Evolutionary conservation across 1,284 basidiomycete species (phyloP).

Genomic region (Tremellales sp.): DNA sequence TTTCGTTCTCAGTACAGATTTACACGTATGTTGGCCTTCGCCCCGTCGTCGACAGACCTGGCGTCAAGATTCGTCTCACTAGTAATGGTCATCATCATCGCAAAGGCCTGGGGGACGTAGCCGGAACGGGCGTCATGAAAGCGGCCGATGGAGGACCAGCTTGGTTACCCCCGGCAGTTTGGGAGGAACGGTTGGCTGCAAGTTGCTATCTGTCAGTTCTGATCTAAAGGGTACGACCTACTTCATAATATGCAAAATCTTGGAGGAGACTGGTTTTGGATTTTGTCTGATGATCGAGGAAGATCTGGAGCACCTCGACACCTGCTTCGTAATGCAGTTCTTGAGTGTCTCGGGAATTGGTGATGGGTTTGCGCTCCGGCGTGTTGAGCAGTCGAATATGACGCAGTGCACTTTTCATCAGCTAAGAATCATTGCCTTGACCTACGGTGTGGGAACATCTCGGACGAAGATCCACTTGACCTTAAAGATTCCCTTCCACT

Average conservation of each 20-base stretch:
- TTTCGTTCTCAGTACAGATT: no score
- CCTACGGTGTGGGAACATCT: conserved; percentile 86
- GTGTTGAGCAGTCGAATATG: conserved; percentile 67
- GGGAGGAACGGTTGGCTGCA: not conserved
- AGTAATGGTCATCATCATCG: no score
- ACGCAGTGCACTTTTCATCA: conserved; percentile 26
- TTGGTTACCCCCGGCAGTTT: not conserved
- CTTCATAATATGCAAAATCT: conserved; percentile 92
- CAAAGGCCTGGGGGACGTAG: no score
- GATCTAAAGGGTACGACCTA: conserved; percentile 40
- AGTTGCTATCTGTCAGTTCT: not conserved
- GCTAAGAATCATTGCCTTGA: conserved; percentile 34
- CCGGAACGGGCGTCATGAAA: no score
- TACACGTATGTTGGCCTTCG: no score
- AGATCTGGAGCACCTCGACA: conserved; percentile 89
- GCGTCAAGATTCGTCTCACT: no score
- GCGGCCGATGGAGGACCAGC: no score
- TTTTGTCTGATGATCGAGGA: conserved; percentile 71
- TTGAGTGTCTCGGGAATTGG: conserved; percentile 68
- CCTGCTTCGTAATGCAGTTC: conserved; percentile 90
- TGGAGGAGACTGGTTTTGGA: conserved; percentile 86
- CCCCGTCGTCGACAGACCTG: no score
- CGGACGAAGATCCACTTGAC: conserved; percentile 93
- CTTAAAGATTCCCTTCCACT: conserved; percentile 97
- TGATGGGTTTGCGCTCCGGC: conserved; percentile 92